Base-by-base conservation (phyloP, 352 stramenopile species). In the Pythium rishiriense region DNA sequence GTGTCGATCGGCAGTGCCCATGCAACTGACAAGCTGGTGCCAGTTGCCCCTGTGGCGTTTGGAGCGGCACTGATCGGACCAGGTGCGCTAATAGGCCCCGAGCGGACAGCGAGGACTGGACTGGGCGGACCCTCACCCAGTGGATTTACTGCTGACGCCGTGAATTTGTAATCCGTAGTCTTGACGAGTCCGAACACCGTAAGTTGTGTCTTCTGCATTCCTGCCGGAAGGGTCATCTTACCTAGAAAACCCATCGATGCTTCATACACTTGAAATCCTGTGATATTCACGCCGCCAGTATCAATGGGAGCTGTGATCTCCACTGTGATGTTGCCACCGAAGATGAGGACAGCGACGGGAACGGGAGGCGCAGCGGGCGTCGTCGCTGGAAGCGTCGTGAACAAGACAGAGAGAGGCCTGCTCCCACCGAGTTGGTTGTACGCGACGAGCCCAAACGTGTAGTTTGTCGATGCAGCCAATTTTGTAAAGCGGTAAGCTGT, bases 281-380 rank as follows among this genome's bases (percentile, higher is more conserved):
- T 80, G 15, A 85, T 64, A 4, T 50, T 0, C 0, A 63, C 59
- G 22, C 83, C 83, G 33, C 83, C 83, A 0, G 75, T 80, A n/a
- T 84, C 73, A 0, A 74, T 1, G 11, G 83, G 79, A 15, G 61
- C 25, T 0, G 60, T 41, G 0, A 88, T 22, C 54, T 83, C 59
- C 14, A 90, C 58, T 5, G 79, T 90, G n/a, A 88, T 74, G 39
- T 84, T 91, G 1, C 80, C 80, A 17, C 83, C 83, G 64, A 76
- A 88, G 26, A 87, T 62, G 8, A 53, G 68, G 17, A 78, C 33
- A 2, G 66, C 65, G 1, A 75, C 28, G 0, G 80, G 80, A 6
- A 52, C 58, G 1, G 49, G 35, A 15, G 79, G 77, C 1, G 50
- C 48, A 10, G 63, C 72, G 0, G 83, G 79, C 2, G 68, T 22